Evolutionary conservation across 768 basidiomycete genomes (phyloP).

Genomic region (Mycena vulgaris): DNA sequence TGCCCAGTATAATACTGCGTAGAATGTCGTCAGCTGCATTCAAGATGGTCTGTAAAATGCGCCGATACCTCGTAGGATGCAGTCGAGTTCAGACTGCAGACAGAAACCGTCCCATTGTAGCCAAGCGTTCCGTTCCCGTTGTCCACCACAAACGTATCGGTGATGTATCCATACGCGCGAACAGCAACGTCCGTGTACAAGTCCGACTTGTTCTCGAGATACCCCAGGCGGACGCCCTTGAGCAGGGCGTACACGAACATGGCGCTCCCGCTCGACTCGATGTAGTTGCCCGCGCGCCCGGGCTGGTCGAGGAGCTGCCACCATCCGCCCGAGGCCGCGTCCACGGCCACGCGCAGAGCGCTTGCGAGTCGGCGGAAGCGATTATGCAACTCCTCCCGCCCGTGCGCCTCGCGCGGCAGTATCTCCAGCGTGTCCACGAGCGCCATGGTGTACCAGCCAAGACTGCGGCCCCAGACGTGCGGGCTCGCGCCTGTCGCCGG

Average conservation of each 20-base stretch:
- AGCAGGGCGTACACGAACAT: constrained; percentile 46
- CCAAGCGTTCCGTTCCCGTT: constrained; percentile 41
- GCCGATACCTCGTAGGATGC: constrained; percentile 31
- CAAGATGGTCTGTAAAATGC: not conserved
- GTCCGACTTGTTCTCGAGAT: constrained; percentile 32
- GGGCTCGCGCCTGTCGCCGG: constrained; percentile 40
- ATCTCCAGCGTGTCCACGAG: constrained; percentile 43
- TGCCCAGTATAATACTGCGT: constrained; percentile 42
- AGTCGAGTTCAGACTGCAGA: constrained; percentile 36
- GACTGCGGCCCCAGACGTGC: constrained; percentile 38
- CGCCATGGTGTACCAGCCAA: constrained; percentile 40
- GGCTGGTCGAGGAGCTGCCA: constrained; percentile 47
- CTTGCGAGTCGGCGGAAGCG: constrained; percentile 29
- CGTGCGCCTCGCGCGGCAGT: constrained; percentile 33
- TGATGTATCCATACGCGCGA: constrained; percentile 42
- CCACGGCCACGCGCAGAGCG: constrained; percentile 31
- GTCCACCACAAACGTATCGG: constrained; percentile 40
- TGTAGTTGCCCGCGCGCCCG: constrained; percentile 45
- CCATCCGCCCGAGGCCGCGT: constrained; percentile 42
- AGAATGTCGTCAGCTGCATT: not conserved
- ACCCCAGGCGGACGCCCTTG: constrained; percentile 42
- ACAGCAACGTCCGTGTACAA: constrained; percentile 32
- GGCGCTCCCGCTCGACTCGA: constrained; percentile 45
- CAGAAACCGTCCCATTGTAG: constrained; percentile 43
- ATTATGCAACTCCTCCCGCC: constrained; percentile 22